phyloP scores from a whole-genome alignment of 495 filamentous ascomycete species.

The Aspergillus bridgeri region DNA sequence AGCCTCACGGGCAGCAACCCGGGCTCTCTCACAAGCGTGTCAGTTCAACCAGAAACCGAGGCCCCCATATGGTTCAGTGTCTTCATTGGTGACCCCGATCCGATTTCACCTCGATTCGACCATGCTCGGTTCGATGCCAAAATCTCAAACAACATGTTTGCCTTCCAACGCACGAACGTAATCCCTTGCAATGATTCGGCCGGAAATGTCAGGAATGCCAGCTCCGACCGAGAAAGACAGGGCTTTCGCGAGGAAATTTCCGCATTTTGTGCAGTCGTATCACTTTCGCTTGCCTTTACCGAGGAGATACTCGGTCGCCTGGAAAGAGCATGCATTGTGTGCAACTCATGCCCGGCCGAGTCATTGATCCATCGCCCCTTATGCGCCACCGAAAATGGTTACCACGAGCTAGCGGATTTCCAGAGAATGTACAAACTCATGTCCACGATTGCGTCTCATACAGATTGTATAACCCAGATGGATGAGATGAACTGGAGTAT shows the following conservation, averaged over 20 bases:
- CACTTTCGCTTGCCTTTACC: background rate
- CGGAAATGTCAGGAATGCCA: too few species aligned
- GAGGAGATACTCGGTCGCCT: background rate
- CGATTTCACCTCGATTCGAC: background rate
- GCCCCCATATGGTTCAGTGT: constrained; percentile 8
- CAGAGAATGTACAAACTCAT: background rate
- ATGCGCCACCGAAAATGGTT: constrained; percentile 2
- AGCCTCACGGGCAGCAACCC: too few species aligned
- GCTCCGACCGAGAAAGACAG: too few species aligned
- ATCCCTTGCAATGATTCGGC: too few species aligned
- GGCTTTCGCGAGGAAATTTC: background rate
- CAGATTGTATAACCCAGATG: background rate
- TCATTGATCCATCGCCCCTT: constrained; percentile 6
- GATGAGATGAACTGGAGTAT: constrained; percentile 3
- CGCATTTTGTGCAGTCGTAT: background rate
- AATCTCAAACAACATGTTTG: constrained; percentile 5
- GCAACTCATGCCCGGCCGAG: background rate
- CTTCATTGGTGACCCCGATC: constrained; percentile 5
- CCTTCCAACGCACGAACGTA: too few species aligned
- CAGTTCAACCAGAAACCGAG: too few species aligned
- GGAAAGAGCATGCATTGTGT: background rate
- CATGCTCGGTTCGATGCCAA: constrained; percentile 4
- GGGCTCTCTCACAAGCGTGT: too few species aligned
- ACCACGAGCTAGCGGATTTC: background rate
- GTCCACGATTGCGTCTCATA: constrained; percentile 7